phyloP scores from a whole-genome alignment of 2,329 filamentous ascomycete genomes.

The Hirsutella thompsonii region DNA sequence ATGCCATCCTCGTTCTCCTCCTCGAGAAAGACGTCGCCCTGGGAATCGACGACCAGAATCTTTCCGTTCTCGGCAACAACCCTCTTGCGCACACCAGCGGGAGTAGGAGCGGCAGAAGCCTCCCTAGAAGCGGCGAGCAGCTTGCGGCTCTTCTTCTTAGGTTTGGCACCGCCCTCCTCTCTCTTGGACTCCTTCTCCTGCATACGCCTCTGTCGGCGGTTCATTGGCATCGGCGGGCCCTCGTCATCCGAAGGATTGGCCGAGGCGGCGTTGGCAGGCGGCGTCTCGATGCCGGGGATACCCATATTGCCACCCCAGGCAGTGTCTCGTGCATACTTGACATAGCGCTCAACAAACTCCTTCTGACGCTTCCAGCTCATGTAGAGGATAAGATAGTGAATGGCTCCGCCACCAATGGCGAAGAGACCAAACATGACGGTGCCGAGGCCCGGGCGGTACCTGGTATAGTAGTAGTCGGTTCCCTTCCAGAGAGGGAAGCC shows the following conservation, averaged over 20 bases:
- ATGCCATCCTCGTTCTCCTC: constrained; percentile 80
- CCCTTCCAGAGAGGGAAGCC: constrained; percentile 96
- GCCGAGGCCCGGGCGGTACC: constrained; percentile 82
- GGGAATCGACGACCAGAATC: constrained; percentile 79
- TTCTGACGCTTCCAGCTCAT: constrained; percentile 81
- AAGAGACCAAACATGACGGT: constrained; percentile 75
- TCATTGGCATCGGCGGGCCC: constrained; percentile 50
- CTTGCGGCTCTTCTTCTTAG: constrained; percentile 28
- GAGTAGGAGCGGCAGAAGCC: constrained; percentile 37
- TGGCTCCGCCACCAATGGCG: constrained; percentile 66
- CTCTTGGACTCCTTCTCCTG: constrained; percentile 35
- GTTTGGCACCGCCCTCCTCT: constrained; percentile 44
- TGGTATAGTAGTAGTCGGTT: constrained; percentile 94
- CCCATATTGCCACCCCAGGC: constrained; percentile 79
- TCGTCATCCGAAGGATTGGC: constrained; percentile 33
- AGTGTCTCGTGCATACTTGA: constrained; percentile 73
- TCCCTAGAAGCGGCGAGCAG: constrained; percentile 21
- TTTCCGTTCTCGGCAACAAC: constrained; percentile 94
- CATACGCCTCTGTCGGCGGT: constrained; percentile 42
- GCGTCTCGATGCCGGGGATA: constrained; percentile 47
- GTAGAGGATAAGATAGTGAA: constrained; percentile 77
- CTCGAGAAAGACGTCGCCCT: constrained; percentile 91
- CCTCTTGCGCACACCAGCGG: constrained; percentile 69
- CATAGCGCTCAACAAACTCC: constrained; percentile 85
- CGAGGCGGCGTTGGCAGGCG: constrained; percentile 21